Percentiles rank a stretch among this genome's conserved stretches.
Evolutionary conservation across 2,329 filamentous ascomycete species (phyloP).

Genomic region (Ophiostoma fasciatum): DNA sequence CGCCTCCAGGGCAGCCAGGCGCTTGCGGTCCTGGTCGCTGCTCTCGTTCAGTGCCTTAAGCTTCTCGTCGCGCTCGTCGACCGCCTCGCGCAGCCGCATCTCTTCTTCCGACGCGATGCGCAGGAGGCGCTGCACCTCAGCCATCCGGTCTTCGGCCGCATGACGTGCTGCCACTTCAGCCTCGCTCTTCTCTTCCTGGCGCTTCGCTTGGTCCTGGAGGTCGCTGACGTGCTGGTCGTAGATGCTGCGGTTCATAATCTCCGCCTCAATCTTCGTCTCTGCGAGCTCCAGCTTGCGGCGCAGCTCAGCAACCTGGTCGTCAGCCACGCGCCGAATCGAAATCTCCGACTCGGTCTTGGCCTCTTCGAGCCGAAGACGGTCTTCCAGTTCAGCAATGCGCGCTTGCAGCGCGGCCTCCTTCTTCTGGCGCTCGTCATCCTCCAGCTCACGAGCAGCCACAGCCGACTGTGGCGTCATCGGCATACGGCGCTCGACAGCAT

Average conservation of each 20-base stretch:
- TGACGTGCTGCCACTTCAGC: constrained; percentile 48
- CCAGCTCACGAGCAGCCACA: constrained; percentile 24
- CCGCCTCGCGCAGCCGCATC: constrained; percentile 46
- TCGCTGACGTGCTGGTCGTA: constrained; percentile 49
- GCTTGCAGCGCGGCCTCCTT: constrained; percentile 43
- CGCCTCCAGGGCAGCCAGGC: constrained; percentile 51
- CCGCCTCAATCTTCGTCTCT: constrained; percentile 43
- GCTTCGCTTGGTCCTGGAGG: constrained; percentile 52
- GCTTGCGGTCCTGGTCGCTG: constrained; percentile 41
- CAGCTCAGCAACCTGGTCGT: constrained; percentile 38
- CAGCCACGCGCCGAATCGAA: constrained; percentile 32
- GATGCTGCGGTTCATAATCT: constrained; percentile 45
- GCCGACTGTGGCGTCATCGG: constrained; percentile 28
- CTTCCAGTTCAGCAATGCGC: constrained; percentile 45
- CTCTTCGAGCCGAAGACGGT: constrained; percentile 35
- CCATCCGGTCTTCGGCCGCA: constrained; percentile 55
- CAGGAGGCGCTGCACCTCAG: constrained; percentile 56
- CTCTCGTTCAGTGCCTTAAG: constrained; percentile 45
- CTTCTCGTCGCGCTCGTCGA: constrained; percentile 56
- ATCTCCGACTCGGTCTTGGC: constrained; percentile 34
- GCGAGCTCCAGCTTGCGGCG: constrained; percentile 39
- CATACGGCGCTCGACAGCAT: constrained; percentile 44
- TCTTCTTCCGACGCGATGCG: constrained; percentile 60
- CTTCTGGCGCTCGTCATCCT: constrained; percentile 30
- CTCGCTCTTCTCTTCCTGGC: constrained; percentile 49